A percentile compares a stretch with the other conserved stretches of the same genome.
phyloP scores from a whole-genome alignment of 1,284 basidiomycete genomes.

The Sanghuangporus sanghuang region DNA sequence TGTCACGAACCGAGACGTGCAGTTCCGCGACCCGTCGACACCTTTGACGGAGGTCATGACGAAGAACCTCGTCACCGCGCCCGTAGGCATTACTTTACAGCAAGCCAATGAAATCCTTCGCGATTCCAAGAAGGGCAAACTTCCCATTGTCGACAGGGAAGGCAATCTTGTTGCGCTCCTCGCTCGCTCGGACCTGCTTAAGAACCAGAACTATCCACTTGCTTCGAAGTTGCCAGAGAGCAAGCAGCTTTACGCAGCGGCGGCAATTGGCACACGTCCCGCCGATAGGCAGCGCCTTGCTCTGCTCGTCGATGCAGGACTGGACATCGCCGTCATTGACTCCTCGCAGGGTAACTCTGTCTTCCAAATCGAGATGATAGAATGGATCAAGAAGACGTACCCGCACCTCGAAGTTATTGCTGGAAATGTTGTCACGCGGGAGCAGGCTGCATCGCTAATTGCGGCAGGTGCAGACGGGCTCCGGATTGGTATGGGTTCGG shows the following conservation, averaged over 20 bases:
- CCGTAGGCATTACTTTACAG: constrained; percentile 81
- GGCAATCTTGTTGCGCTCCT: constrained; percentile 84
- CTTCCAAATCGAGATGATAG: constrained; percentile 93
- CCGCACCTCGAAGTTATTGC: constrained; percentile 90
- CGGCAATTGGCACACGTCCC: constrained; percentile 93
- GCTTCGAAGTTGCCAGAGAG: constrained; percentile 88
- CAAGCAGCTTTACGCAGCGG: constrained; percentile 97
- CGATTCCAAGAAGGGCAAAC: constrained; percentile 96
- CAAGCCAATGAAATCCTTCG: constrained; percentile 95
- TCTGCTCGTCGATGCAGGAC: constrained; percentile 88
- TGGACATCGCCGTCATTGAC: constrained; percentile 95
- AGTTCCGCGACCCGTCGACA: constrained; percentile 76
- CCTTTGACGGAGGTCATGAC: constrained; percentile 92
- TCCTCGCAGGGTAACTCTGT: constrained; percentile 96
- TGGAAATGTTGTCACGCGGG: constrained; percentile 96
- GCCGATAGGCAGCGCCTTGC: constrained; percentile 83
- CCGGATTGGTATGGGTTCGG: constrained; percentile 96
- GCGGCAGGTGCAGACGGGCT: constrained; percentile 92
- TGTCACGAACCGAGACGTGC: constrained; percentile 94
- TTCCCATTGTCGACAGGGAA: constrained; percentile 79
- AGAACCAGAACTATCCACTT: constrained; percentile 96
- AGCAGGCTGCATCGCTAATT: constrained; percentile 94
- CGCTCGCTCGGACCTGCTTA: constrained; percentile 94
- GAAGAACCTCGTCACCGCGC: constrained; percentile 76
- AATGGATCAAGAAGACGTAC: constrained; percentile 88